A percentile compares a stretch with the other conserved stretches of the same genome.
Evolutionary conservation across 495 filamentous ascomycete species (phyloP).

Genomic region (Podospora conica): DNA sequence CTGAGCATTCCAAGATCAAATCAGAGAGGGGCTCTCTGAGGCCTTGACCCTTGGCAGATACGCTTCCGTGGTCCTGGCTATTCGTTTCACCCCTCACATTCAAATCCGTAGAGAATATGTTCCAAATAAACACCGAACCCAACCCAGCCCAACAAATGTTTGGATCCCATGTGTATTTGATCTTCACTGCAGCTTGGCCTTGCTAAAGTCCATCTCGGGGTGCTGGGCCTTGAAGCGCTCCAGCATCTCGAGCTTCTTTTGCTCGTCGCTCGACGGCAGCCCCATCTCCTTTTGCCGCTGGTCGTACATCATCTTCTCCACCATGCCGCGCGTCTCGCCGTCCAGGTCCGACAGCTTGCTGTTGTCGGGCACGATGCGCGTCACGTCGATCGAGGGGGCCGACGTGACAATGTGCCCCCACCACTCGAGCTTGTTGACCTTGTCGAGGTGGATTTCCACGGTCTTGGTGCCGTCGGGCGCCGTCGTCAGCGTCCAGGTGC

Average conservation of each 20-base stretch:
- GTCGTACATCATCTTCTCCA: slow-evolving; percentile 99
- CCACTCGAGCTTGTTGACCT: slow-evolving; percentile 96
- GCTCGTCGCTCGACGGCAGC: slow-evolving; percentile 80
- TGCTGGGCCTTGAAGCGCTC: slow-evolving; percentile 77
- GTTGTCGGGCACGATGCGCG: slow-evolving; percentile 91
- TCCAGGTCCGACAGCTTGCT: slow-evolving; percentile 86
- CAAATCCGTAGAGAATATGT: neutral
- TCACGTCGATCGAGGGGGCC: slow-evolving; percentile 86
- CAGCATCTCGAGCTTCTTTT: slow-evolving; percentile 85
- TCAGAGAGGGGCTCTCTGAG: slow-evolving; percentile 54
- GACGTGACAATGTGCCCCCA: slow-evolving; percentile 84
- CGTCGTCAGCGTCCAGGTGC: slow-evolving; percentile 86
- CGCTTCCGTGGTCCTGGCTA: slow-evolving; percentile 43
- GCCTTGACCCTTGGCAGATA: slow-evolving; percentile 36
- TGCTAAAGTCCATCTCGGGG: slow-evolving; percentile 77
- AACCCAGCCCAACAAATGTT: too few relatives aligned
- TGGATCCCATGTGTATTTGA: too few relatives aligned
- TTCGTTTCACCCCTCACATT: slow-evolving; percentile 56
- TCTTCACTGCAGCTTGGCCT: slow-evolving; percentile 66
- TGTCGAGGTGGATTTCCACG: slow-evolving; percentile 87
- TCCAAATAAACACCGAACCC: too few relatives aligned
- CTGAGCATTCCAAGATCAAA: slow-evolving; percentile 48
- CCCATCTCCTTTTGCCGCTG: slow-evolving; percentile 94
- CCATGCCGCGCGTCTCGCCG: slow-evolving; percentile 93
- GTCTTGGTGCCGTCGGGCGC: slow-evolving; percentile 56